These are phyloP conservation scores for Arthrobotrys entomopaga DNA, from an alignment of 2,329 filamentous ascomycete genomes.

Conservation along the genomic window DNA sequence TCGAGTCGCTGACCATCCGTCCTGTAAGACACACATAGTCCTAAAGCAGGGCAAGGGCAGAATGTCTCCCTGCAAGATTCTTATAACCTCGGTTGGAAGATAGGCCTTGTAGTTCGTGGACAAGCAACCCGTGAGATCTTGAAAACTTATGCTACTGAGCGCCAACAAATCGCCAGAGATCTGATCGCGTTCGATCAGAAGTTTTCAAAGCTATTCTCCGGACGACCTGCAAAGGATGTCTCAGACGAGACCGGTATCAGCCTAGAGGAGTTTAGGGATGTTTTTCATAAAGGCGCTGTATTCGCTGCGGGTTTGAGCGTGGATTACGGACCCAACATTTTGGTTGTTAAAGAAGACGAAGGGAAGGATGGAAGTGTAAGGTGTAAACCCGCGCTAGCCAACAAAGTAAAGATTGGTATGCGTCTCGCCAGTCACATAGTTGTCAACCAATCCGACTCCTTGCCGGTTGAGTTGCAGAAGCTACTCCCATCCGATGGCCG, in stretches of 20 bases:
- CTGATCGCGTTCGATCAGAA: conserved; percentile 73
- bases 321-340: conserved; percentile 69
- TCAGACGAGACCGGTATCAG: conserved; percentile 71
- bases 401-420: conserved; percentile 67
- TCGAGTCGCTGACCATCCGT: neutral
- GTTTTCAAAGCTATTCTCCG: conserved; percentile 69
- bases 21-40: conserved; percentile 65
- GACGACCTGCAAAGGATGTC: conserved; percentile 69
- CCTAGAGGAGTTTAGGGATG: conserved; percentile 72
- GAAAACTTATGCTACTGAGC: conserved; percentile 79
- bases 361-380: conserved; percentile 62
- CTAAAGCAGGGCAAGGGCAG: conserved; percentile 77
- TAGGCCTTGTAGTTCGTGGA: conserved; percentile 86
- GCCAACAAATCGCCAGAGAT: conserved; percentile 71
- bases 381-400: conserved; percentile 64
- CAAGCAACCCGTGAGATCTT: conserved; percentile 80
- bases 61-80: conserved; percentile 80
- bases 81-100: conserved; percentile 94
- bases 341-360: conserved; percentile 69
- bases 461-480: conserved; percentile 71
- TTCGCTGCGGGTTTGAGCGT: conserved; percentile 70
- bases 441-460: conserved; percentile 68
- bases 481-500: conserved; percentile 69
- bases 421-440: conserved; percentile 71
- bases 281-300: conserved; percentile 70